Conservation (phyloP, 1,139 yeast genomes). For the Yamadazyma aaseri region DNA sequence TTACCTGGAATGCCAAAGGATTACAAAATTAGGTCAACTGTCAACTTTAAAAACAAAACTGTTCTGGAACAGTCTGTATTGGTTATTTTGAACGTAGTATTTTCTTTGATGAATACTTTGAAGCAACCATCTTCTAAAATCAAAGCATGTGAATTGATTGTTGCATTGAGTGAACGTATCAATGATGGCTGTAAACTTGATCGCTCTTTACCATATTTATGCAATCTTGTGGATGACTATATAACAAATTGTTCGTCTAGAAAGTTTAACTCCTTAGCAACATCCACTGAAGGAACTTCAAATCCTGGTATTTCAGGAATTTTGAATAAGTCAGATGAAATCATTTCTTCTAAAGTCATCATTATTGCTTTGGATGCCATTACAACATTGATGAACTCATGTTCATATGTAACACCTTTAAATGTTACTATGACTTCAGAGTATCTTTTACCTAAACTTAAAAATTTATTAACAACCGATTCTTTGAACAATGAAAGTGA, state of each 20-base stretch:
- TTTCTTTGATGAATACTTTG: conserved; percentile 65
- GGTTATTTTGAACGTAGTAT: conserved; percentile 60
- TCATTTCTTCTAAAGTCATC: conserved; percentile 48
- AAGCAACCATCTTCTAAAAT: conserved; percentile 61
- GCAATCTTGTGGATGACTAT: conserved; percentile 43
- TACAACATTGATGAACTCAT: conserved; percentile 61
- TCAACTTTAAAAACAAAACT: conserved; percentile 13
- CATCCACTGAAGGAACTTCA: neutral
- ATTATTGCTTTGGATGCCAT: conserved; percentile 55
- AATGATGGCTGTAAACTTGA: conserved; percentile 85
- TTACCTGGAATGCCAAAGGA: conserved; percentile 47
- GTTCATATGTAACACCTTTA: conserved; percentile 69
- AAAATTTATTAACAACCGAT: conserved; percentile 31
- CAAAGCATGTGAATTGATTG: conserved; percentile 71
- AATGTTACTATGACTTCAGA: conserved; percentile 78
- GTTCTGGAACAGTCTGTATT: conserved; percentile 53
- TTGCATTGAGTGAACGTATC: conserved; percentile 73
- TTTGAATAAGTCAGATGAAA: too few species aligned
- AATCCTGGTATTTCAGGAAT: neutral
- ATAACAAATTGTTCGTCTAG: conserved; percentile 9
- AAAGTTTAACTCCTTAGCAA: conserved; percentile 1
- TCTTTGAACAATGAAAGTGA: conserved; percentile 21
- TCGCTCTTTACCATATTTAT: conserved; percentile 76
- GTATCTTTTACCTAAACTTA: conserved; percentile 73
- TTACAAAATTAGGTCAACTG: conserved; percentile 42